Conservation (phyloP, 495 filamentous ascomycete genomes). For the Penicillium chermesinum region DNA sequence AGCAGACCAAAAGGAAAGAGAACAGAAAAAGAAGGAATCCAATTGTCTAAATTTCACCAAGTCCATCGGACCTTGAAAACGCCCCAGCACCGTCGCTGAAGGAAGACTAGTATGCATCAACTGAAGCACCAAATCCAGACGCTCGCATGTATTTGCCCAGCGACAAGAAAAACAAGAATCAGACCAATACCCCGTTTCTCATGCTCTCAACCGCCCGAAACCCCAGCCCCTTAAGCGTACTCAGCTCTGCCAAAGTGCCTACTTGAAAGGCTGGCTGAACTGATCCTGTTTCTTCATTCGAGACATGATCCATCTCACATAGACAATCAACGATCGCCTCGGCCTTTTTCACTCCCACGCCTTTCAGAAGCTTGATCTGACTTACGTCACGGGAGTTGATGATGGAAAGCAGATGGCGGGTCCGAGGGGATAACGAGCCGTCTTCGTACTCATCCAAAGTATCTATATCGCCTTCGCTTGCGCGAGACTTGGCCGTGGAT, state of each 20-base stretch:
- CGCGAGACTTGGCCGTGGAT: slow-evolving; percentile 26
- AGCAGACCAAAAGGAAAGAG: not conserved
- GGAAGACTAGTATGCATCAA: slow-evolving; percentile 24
- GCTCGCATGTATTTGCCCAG: slow-evolving; percentile 15
- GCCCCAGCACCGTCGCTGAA: slow-evolving; percentile 40
- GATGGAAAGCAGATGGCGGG: slow-evolving; percentile 66
- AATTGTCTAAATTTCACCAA: not conserved
- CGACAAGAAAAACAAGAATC: slow-evolving; percentile 13
- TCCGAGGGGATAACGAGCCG: slow-evolving; percentile 55
- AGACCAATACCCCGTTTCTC: slow-evolving; percentile 44
- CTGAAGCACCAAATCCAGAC: slow-evolving; percentile 15
- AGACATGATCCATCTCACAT: slow-evolving; percentile 40
- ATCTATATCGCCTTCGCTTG: slow-evolving; percentile 16
- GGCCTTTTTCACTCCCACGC: slow-evolving; percentile 52
- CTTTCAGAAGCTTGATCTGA: slow-evolving; percentile 63
- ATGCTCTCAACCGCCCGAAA: slow-evolving; percentile 51
- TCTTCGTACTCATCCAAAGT: slow-evolving; percentile 26
- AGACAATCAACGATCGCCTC: slow-evolving; percentile 50
- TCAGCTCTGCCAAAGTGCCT: slow-evolving; percentile 40
- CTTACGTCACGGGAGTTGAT: slow-evolving; percentile 79
- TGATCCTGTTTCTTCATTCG: slow-evolving; percentile 11
- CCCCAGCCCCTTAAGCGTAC: slow-evolving; percentile 48
- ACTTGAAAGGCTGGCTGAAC: slow-evolving; percentile 34
- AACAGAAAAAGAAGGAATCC: not conserved
- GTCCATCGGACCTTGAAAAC: slow-evolving; percentile 15